Evolutionary conservation across 176 grass and related monocot genomes (phyloP).

Genomic region (Musa beccarii): DNA sequence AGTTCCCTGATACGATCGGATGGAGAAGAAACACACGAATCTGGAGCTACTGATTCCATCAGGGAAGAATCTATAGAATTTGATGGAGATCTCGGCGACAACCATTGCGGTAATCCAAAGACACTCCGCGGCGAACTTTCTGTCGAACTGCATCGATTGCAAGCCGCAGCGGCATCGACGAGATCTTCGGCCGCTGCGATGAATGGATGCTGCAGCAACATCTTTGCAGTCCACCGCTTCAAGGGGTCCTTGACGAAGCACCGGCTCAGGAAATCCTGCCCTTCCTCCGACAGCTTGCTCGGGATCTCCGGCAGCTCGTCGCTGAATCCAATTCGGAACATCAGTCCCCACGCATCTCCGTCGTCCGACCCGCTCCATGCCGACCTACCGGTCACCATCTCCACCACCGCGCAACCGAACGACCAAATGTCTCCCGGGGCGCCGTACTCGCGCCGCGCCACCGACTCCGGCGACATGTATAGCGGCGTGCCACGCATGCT

Average conservation of each 20-base stretch:
- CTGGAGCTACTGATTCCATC: neutral
- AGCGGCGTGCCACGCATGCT: neutral
- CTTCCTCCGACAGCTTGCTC: neutral
- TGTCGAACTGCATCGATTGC: neutral
- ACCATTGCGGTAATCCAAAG: neutral
- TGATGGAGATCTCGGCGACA: neutral
- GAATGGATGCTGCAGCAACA: constrained; percentile 15
- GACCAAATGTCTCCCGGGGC: constrained; percentile 9
- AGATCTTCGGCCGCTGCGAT: neutral
- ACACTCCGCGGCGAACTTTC: neutral
- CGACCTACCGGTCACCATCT: constrained; percentile 1
- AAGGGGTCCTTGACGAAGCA: constrained; percentile 5
- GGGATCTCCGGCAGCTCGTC: constrained; percentile 8
- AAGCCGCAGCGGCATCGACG: neutral
- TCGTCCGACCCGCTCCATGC: neutral
- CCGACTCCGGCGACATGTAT: constrained; percentile 19
- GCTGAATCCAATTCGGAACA: constrained; percentile 1
- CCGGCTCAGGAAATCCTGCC: constrained; percentile 12
- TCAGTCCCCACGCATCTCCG: constrained; percentile 1
- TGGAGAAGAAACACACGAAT: neutral
- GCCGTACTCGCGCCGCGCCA: neutral
- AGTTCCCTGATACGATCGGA: neutral
- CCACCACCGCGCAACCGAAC: constrained; percentile 9
- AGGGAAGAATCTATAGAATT: neutral
- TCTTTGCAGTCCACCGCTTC: constrained; percentile 3